phyloP scores from a whole-genome alignment of 2,329 filamentous ascomycete genomes.

The Fusarium falciforme region DNA sequence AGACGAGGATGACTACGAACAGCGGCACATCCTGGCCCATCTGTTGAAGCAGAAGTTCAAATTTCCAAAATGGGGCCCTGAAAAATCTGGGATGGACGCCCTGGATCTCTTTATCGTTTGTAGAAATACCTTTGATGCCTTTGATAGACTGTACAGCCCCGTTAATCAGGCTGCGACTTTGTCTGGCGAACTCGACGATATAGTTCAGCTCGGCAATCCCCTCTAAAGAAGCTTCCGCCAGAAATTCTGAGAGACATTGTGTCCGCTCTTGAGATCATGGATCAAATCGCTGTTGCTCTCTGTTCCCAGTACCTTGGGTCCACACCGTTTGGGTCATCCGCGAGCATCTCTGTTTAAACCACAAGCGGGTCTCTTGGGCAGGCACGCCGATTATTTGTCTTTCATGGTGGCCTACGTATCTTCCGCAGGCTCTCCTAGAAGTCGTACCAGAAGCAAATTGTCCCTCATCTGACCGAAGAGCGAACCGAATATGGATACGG shows the following conservation, averaged over 20 bases:
- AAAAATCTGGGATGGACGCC: too few species aligned
- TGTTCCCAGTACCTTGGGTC: not conserved
- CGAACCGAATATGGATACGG: not conserved
- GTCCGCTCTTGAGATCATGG: not conserved
- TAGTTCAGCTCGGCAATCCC: not conserved
- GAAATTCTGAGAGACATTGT: not conserved
- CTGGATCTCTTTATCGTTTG: not conserved
- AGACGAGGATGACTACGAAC: not conserved
- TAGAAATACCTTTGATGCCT: not conserved
- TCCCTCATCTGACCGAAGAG: not conserved
- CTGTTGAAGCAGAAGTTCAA: not conserved
- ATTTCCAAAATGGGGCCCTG: not conserved
- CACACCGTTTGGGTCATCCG: not conserved
- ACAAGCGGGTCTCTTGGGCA: not conserved
- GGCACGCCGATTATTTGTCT: not conserved
- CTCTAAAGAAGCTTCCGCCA: not conserved
- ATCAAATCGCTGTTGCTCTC: not conserved
- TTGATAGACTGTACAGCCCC: not conserved
- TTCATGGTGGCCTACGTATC: not conserved
- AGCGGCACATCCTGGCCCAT: not conserved
- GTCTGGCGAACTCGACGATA: not conserved
- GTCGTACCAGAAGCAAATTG: not conserved
- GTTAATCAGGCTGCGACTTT: not conserved
- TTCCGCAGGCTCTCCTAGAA: not conserved
- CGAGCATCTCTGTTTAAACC: not conserved